Evolutionary conservation across 352 stramenopile genomes (phyloP).

Genomic region (Phytophthora vignae): DNA sequence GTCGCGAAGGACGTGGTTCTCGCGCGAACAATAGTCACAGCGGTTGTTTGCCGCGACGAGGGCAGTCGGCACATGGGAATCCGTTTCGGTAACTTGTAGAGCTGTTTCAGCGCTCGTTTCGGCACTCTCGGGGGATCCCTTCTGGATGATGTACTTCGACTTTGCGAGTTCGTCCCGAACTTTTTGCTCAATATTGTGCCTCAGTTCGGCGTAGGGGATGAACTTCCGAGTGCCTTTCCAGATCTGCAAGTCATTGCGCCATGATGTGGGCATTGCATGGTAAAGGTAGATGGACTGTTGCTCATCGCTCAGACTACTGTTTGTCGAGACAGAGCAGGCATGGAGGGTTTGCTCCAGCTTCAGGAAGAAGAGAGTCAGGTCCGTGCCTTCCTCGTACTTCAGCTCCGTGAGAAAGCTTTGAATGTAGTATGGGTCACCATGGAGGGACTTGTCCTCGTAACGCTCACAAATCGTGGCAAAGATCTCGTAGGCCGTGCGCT

Average conservation of each 20-base stretch:
- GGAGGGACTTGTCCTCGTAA: not conserved
- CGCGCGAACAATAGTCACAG: not conserved
- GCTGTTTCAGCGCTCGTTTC: not conserved
- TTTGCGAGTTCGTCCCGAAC: not conserved
- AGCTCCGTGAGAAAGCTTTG: not conserved
- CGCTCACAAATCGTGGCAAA: not conserved
- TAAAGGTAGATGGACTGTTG: not conserved
- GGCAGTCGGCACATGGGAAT: not conserved
- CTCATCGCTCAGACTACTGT: not conserved
- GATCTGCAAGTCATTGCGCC: not conserved
- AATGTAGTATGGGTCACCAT: not conserved
- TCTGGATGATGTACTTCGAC: not conserved
- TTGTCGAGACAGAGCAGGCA: not conserved
- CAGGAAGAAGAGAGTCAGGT: not conserved
- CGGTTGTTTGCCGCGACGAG: not conserved
- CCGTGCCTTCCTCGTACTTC: not conserved
- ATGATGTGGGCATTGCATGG: not conserved
- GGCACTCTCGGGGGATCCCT: not conserved
- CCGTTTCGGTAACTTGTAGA: not conserved
- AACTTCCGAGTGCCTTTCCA: not conserved
- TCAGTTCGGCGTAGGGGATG: not conserved
- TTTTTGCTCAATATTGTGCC: no score
- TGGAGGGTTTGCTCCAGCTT: not conserved
- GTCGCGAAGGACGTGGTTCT: not conserved
- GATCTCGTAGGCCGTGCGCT: not conserved